phyloP scores from a whole-genome alignment of 805 yeast species.

The Hanseniaspora vineae region DNA sequence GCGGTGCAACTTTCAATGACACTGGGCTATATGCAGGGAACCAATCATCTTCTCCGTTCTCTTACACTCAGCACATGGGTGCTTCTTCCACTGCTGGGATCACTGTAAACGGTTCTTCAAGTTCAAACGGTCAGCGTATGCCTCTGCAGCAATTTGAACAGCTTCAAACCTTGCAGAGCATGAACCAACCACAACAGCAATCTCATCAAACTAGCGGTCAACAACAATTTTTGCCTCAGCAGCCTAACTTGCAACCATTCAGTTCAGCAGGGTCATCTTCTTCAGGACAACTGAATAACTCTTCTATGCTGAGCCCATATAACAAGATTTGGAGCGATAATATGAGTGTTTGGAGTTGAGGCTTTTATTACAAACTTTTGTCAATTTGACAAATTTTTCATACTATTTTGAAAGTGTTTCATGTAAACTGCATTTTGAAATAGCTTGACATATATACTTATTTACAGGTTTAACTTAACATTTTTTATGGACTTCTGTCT shows the following conservation, averaged over 20 bases:
- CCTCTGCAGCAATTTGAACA: background rate
- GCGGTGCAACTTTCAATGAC: no score
- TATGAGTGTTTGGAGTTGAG: slow-evolving; percentile 28
- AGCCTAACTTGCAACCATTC: background rate
- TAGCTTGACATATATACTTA: background rate
- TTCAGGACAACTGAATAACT: background rate
- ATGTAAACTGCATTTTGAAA: background rate
- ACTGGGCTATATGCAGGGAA: no score
- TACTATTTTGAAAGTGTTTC: background rate
- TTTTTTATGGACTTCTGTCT: background rate
- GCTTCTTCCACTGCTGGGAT: no score
- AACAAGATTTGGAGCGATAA: slow-evolving; percentile 21
- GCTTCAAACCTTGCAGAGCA: background rate
- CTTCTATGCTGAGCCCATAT: background rate
- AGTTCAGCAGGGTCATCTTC: background rate
- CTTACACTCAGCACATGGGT: no score
- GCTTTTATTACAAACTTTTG: background rate
- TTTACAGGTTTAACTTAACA: background rate
- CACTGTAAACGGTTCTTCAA: no score
- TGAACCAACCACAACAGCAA: background rate
- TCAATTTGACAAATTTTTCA: background rate
- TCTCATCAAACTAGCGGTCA: background rate
- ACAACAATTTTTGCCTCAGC: background rate
- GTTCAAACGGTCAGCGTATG: no score
- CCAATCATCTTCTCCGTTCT: no score